A percentile compares a stretch with the other conserved stretches of the same genome.
Evolutionary conservation across 352 stramenopile genomes (phyloP).

Genomic region (Phytophthora brassicae): DNA sequence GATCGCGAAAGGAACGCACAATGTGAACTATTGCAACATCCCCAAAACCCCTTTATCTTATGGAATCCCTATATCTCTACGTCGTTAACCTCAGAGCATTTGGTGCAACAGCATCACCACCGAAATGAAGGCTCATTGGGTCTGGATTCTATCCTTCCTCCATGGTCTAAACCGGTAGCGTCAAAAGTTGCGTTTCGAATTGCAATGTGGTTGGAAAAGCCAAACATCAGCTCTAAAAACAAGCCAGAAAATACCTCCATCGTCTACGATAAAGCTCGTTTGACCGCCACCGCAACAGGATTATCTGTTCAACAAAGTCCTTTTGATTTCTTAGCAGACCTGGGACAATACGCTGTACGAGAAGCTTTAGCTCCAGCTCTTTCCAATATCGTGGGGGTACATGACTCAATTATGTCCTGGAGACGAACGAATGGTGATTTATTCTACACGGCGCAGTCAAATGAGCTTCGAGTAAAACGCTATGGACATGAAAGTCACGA

Average conservation of each 20-base stretch:
- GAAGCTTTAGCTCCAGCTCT: slow-evolving; percentile 16
- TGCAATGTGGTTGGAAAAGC: slow-evolving; percentile 20
- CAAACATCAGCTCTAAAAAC: not conserved
- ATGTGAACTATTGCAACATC: slow-evolving; percentile 7
- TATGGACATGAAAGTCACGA: slow-evolving; percentile 41
- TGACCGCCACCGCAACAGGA: not conserved
- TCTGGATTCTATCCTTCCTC: slow-evolving; percentile 13
- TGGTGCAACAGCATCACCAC: not conserved
- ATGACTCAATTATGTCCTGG: slow-evolving; percentile 30
- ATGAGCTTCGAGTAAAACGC: slow-evolving; percentile 7
- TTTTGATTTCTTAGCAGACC: slow-evolving; percentile 23
- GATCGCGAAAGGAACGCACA: slow-evolving; percentile 19
- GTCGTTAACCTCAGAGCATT: not conserved
- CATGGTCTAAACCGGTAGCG: slow-evolving; percentile 11
- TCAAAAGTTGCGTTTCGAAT: slow-evolving; percentile 21
- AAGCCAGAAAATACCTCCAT: not conserved
- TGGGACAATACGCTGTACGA: slow-evolving; percentile 10
- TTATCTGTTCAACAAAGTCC: slow-evolving; percentile 21
- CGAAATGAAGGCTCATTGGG: not conserved
- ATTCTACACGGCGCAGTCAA: slow-evolving; percentile 30
- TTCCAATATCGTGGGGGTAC: slow-evolving; percentile 16
- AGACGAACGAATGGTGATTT: slow-evolving; percentile 33
- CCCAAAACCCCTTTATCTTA: slow-evolving; percentile 17
- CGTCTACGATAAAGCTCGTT: slow-evolving; percentile 5
- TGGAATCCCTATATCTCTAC: slow-evolving; percentile 14